Percentiles rank a stretch among this genome's conserved stretches.
These are phyloP conservation scores for Aurantiochytrium sp. DNA, from an alignment of 108 stramenopile species.

Conservation along the genomic window DNA sequence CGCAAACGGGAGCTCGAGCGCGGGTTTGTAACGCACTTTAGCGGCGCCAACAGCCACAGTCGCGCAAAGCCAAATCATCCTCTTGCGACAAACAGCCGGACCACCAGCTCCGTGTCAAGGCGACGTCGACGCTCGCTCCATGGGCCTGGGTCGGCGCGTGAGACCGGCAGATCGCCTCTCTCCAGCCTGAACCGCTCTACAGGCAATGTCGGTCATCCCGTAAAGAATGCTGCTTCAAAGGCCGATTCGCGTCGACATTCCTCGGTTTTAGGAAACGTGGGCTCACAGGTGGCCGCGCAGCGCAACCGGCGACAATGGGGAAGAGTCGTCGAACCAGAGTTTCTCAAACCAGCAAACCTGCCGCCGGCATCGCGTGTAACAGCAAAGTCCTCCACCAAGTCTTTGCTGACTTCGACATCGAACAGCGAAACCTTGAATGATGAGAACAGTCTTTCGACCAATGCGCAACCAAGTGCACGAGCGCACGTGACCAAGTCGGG, in stretches of 20 bases:
- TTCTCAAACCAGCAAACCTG: not conserved
- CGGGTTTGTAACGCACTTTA: slow-evolving; percentile 8
- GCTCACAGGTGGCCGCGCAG: not conserved
- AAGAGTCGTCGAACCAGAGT: not conserved
- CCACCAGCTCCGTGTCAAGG: not conserved
- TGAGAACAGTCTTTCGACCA: no score
- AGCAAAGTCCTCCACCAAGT: no score
- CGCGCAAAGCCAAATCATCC: not conserved
- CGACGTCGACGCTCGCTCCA: not conserved
- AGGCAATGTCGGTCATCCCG: not conserved
- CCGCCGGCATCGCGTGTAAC: not conserved
- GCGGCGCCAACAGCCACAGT: not conserved
- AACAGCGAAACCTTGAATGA: not conserved
- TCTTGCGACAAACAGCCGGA: not conserved
- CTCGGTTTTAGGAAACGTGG: not conserved
- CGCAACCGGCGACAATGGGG: not conserved
- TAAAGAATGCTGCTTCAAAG: not conserved
- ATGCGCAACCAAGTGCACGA: no score
- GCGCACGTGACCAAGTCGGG: no score
- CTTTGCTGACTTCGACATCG: not conserved
- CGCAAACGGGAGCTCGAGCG: not conserved
- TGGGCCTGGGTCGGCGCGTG: not conserved
- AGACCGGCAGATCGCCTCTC: not conserved
- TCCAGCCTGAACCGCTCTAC: not conserved
- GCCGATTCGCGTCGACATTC: not conserved